phyloP scores from a whole-genome alignment of 768 basidiomycete genomes.

The Chalciporus piperatus region DNA sequence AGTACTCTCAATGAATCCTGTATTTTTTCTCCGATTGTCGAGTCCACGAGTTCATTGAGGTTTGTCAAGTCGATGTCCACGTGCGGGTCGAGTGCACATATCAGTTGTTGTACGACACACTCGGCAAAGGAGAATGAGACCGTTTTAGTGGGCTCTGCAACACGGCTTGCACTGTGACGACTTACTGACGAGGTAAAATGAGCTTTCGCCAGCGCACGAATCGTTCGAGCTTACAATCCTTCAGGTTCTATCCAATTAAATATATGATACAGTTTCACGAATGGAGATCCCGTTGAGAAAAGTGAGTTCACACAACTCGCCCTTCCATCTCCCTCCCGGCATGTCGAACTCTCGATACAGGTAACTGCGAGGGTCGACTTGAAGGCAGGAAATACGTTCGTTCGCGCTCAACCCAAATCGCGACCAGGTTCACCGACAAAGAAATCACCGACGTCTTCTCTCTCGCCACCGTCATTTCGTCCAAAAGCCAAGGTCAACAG shows the following conservation, averaged over 20 bases:
- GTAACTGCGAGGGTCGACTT: conserved; percentile 53
- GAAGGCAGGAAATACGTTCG: conserved; percentile 30
- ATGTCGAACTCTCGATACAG: conserved; percentile 33
- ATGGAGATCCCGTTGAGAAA: conserved; percentile 47
- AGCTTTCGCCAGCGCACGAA: not conserved
- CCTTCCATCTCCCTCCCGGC: conserved; percentile 2
- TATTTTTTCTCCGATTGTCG: too few species aligned
- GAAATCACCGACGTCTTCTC: conserved; percentile 22
- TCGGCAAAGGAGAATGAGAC: conserved; percentile 8
- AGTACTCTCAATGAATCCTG: too few species aligned
- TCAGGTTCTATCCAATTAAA: not conserved
- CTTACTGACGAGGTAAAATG: conserved; percentile 3
- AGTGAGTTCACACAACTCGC: conserved; percentile 30
- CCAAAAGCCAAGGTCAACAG: conserved; percentile 65
- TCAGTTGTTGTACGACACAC: not conserved
- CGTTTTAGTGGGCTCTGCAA: not conserved
- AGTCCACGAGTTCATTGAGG: too few species aligned
- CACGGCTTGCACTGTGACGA: conserved; percentile 7
- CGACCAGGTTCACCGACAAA: conserved; percentile 53
- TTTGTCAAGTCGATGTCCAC: too few species aligned
- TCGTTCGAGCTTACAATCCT: not conserved
- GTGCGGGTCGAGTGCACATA: not conserved
- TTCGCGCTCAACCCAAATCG: conserved; percentile 32
- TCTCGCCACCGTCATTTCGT: conserved; percentile 32
- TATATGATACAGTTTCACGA: conserved; percentile 6